Evolutionary conservation across 345 rosid genomes (phyloP), one percentile per base, ranked within the genome.

Genomic region (Reutealis trisperma): DNA sequence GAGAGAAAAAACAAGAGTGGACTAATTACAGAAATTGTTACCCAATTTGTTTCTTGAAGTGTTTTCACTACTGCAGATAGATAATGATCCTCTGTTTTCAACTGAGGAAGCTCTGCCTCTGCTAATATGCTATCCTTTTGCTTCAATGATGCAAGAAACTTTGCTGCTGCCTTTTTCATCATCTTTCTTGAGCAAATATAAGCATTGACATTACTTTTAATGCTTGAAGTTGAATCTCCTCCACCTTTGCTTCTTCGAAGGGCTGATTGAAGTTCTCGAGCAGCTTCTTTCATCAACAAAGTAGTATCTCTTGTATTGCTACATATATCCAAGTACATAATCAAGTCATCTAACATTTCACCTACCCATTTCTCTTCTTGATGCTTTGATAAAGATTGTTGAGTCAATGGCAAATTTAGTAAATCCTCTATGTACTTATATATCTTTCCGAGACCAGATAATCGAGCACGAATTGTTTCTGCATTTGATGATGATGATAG

Each of bases 251-350:
- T 87, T 73, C 95, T 41, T 44, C 94, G 81, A 61, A 93, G 86
- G 32, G 89, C 86, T 1, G 94, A 93, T 71, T 87, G 87, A 70
- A 91, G 85, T 57, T 84, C 90, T 57, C 87, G 76, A 70, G 81
- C 87, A 27, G 73, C 80, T 83, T 85, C 84, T 74, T 89, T 91
- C 65, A 86, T 75, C 51, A 63, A 72, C 52, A 84, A 66, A n/a
- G n/a, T n/a, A 5, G 34, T 62, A 22, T 91, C 97, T 18, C 85
- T 90, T 8, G 90, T 84, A 52, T 73, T 90, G 64, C 88, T 76
- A 45, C 95, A 92, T 18, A 83, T 67, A 12, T 89, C 93, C 51
- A 91, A 78, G 84, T 79, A 85, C 81, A 77, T 86, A 8, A 87
- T 57, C 12, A 87, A 82, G 15, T 73, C 83, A 74, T 87, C 91